phyloP scores from a whole-genome alignment of 208 protist genomes.

The Leishmania amazonensis region DNA sequence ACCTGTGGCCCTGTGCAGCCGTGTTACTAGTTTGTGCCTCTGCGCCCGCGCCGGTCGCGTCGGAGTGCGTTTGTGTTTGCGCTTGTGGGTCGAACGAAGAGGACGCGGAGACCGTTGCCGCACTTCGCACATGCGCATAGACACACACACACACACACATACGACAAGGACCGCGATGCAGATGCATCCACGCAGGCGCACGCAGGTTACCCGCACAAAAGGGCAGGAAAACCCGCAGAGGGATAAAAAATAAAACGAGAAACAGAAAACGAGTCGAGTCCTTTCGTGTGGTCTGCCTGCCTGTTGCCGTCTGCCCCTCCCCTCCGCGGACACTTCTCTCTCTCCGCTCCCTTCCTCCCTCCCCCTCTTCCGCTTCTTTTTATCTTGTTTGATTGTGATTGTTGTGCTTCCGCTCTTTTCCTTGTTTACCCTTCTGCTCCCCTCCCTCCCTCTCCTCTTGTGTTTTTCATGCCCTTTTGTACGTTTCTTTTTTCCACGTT shows the following conservation, averaged over 20 bases:
- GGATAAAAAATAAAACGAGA: not conserved
- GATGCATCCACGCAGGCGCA: not conserved
- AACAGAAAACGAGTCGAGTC: not conserved
- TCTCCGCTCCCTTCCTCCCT: not conserved
- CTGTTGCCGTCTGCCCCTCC: not conserved
- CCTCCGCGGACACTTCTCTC: not conserved
- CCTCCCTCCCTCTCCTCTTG: not conserved
- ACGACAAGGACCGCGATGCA: not conserved
- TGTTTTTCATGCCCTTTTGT: not conserved
- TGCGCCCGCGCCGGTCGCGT: not conserved
- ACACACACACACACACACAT: not conserved
- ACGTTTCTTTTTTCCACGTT: not conserved
- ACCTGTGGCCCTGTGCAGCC: not conserved
- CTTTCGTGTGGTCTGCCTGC: not conserved
- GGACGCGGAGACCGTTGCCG: not conserved
- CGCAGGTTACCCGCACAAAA: not conserved
- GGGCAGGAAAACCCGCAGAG: not conserved
- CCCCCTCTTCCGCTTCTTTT: slow-evolving; percentile 9
- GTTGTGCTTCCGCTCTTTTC: not conserved
- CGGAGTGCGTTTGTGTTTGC: not conserved
- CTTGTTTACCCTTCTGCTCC: not conserved
- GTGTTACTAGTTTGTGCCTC: not conserved
- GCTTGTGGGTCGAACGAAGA: not conserved
- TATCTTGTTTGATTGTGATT: not conserved
- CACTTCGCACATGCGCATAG: not conserved